Conservation (phyloP, 2,329 filamentous ascomycete species). For the Aspergillus sp. region DNA sequence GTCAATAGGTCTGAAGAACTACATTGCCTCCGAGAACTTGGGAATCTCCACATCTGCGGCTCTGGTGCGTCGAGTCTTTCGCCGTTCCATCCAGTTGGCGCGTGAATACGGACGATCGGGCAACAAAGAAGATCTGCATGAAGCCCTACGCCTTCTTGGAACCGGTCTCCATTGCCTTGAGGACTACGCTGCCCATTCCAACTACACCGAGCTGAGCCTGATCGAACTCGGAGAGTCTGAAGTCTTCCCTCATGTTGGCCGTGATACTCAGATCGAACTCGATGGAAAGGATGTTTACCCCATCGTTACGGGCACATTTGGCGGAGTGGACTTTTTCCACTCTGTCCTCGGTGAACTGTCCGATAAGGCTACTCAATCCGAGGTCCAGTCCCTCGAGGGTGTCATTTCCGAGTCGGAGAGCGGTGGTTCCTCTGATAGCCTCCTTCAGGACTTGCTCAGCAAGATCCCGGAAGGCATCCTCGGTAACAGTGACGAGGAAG, state of each 20-base stretch:
- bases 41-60: conserved; percentile 79
- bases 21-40: conserved; percentile 81
- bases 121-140: conserved; percentile 76
- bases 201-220: conserved; percentile 84
- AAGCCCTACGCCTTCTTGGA: conserved; percentile 81
- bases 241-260: conserved; percentile 84
- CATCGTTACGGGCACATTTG: conserved; percentile 86
- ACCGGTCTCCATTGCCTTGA: conserved; percentile 89
- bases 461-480: conserved; percentile 81
- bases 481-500: conserved; percentile 63
- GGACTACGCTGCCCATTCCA: conserved; percentile 91
- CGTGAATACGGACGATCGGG: conserved; percentile 66
- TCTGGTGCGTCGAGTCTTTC: conserved; percentile 72
- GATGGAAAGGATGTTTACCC: conserved; percentile 72
- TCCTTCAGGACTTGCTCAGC: conserved; percentile 75
- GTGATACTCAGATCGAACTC: conserved; percentile 68
- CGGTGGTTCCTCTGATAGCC: conserved; percentile 65
- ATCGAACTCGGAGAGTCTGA: conserved; percentile 80
- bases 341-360: conserved; percentile 77
- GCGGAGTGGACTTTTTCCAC: conserved; percentile 90
- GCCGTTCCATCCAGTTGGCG: conserved; percentile 73
- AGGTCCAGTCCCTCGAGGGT: conserved; percentile 85
- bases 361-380: conserved; percentile 87
- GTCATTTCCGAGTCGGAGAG: conserved; percentile 65
- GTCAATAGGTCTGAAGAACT: conserved; percentile 72